phyloP scores from a whole-genome alignment of 306 rosid genomes.

The Herpetospermum pedunculosum region DNA sequence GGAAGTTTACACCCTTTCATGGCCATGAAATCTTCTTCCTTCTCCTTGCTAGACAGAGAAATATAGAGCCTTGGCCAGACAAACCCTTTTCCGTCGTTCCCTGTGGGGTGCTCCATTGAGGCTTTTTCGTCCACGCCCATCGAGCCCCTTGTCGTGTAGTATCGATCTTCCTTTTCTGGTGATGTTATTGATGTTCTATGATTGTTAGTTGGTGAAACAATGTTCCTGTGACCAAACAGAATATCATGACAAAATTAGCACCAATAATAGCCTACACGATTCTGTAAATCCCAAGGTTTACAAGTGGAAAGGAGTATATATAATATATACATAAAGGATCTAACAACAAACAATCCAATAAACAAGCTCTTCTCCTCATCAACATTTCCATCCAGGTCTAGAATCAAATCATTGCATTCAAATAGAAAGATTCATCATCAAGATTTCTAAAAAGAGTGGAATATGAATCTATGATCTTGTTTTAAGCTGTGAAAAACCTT shows the following conservation, averaged over 20 bases:
- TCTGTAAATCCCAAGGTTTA: neutral
- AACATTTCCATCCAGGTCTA: neutral
- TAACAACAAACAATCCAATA: neutral
- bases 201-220: slow-evolving; percentile 13
- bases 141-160: slow-evolving; percentile 44
- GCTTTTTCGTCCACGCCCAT: slow-evolving; percentile 40
- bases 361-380: neutral
- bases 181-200: slow-evolving; percentile 20
- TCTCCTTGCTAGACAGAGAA: slow-evolving; percentile 46
- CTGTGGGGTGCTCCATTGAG: slow-evolving; percentile 24
- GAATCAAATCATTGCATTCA: neutral
- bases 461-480: neutral
- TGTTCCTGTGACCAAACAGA: slow-evolving; percentile 17
- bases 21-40: slow-evolving; percentile 56
- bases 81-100: slow-evolving; percentile 18
- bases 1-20: slow-evolving; percentile 60
- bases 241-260: neutral
- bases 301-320: neutral
- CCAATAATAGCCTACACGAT: neutral
- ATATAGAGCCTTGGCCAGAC: slow-evolving; percentile 45
- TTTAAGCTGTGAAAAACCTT: neutral
- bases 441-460: neutral
- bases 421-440: neutral
- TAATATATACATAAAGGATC: neutral
- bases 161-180: slow-evolving; percentile 47